These are phyloP conservation scores for Patellifolia procumbens DNA, from an alignment of 179 eudicot genomes.

Conservation along the genomic window DNA sequence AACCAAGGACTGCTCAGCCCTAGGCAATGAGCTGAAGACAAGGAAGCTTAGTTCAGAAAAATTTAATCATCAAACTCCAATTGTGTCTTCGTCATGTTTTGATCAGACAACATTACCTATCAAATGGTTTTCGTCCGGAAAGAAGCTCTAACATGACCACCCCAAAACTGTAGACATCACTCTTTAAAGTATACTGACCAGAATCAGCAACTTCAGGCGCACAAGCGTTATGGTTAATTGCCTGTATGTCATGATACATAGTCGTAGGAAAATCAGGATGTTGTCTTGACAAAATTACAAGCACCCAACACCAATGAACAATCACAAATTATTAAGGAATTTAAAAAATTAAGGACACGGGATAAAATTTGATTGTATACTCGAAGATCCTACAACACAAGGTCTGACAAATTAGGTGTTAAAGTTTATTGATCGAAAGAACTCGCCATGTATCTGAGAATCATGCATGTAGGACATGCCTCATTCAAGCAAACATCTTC, in stretches of 20 bases:
- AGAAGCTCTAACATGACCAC: conserved; percentile 58
- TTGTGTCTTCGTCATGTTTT: background rate
- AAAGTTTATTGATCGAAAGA: background rate
- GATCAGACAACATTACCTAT: conserved; percentile 33
- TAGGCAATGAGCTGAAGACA: conserved; percentile 36
- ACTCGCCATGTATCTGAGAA: background rate
- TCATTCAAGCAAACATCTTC: background rate
- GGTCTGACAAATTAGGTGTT: background rate
- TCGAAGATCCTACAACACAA: background rate
- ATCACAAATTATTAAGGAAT: background rate
- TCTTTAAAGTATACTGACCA: conserved; percentile 48
- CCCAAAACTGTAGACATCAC: conserved; percentile 55
- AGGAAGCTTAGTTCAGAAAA: background rate
- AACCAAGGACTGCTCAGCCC: conserved; percentile 49
- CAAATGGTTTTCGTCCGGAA: conserved; percentile 51
- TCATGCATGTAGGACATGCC: conserved; percentile 6
- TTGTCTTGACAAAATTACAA: background rate
- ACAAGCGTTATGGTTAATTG: conserved; percentile 57
- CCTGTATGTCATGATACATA: conserved; percentile 37
- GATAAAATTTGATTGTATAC: background rate
- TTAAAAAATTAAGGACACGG: background rate
- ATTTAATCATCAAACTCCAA: background rate
- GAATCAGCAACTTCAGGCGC: conserved; percentile 59
- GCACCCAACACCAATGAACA: too few species aligned
- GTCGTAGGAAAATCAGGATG: background rate